These are phyloP conservation scores for Scheffersomyces titani DNA, from an alignment of 1,139 yeast species.

Conservation along the genomic window DNA sequence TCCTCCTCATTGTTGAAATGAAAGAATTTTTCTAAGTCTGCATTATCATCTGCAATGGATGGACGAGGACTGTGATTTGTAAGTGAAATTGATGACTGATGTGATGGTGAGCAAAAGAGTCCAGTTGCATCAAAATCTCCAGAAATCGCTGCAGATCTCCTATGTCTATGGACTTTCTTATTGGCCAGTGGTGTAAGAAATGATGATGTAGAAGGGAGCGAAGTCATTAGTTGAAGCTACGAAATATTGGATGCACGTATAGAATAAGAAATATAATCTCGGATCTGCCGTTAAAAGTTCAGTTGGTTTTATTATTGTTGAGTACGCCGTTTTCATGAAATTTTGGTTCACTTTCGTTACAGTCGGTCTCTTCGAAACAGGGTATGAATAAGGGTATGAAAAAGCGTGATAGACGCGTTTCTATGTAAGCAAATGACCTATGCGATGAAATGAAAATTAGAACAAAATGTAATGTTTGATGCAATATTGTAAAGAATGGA, in stretches of 20 bases:
- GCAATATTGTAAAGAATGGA: background rate
- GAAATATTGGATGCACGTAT: background rate
- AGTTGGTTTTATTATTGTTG: background rate
- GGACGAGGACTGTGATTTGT: conserved; percentile 3
- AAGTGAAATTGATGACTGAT: conserved; percentile 8
- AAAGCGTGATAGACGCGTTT: background rate
- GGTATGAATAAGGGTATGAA: background rate
- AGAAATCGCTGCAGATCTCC: conserved; percentile 71
- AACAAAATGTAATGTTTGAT: background rate
- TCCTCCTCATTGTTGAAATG: conserved; percentile 40
- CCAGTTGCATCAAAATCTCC: conserved; percentile 65
- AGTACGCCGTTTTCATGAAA: background rate
- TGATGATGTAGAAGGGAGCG: conserved; percentile 11
- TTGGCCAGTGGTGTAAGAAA: conserved; percentile 9
- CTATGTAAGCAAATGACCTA: background rate
- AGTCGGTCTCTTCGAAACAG: background rate
- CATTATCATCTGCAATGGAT: conserved; percentile 11
- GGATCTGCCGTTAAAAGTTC: background rate
- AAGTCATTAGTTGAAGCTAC: conserved; percentile 8
- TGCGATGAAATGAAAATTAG: background rate
- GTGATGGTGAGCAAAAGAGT: conserved; percentile 29
- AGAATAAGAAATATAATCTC: background rate
- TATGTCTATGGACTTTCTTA: conserved; percentile 60
- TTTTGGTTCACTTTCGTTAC: background rate
- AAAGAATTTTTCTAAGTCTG: conserved; percentile 24